phyloP scores from a whole-genome alignment of 2,329 filamentous ascomycete species.

The Ceratocystis diversiconidia region DNA sequence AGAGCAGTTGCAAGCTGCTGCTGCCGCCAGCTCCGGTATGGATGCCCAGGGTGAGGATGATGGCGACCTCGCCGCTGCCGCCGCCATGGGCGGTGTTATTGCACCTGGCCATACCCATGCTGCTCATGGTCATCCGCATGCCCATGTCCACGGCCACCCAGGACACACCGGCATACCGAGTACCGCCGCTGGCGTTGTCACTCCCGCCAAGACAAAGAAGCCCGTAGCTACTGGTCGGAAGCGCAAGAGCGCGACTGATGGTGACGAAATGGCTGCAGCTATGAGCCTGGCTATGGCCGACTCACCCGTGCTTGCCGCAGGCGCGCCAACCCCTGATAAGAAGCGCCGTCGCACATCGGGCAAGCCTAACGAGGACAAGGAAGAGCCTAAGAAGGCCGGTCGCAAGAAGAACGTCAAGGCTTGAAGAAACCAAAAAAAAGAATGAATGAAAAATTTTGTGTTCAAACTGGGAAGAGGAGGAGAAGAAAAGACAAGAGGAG shows the following conservation, averaged over 20 bases:
- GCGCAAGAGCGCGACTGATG: conserved; percentile 36
- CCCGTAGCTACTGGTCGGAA: conserved; percentile 33
- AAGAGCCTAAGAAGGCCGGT: conserved; percentile 46
- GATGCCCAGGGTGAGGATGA: conserved; percentile 31
- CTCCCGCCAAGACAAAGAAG: conserved; percentile 44
- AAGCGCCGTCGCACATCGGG: conserved; percentile 45
- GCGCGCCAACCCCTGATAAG: conserved; percentile 40
- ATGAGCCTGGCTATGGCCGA: conserved; percentile 29
- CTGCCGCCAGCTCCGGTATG: conserved; percentile 25
- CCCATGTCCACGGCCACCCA: background rate
- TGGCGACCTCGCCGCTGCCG: conserved; percentile 23
- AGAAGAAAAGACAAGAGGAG: background rate
- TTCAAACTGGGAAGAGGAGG: background rate
- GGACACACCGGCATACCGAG: background rate
- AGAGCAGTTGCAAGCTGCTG: conserved; percentile 39
- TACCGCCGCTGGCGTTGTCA: conserved; percentile 14
- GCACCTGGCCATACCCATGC: background rate
- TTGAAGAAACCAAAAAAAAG: conserved; percentile 9
- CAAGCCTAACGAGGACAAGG: conserved; percentile 40
- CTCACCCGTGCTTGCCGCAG: conserved; percentile 26
- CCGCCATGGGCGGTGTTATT: background rate
- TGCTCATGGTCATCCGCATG: conserved; percentile 18
- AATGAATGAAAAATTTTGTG: background rate
- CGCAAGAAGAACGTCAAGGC: conserved; percentile 41
- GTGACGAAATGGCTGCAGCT: conserved; percentile 24